These are phyloP conservation scores for Triticum timopheevii DNA, from an alignment of 176 grass and related monocot species.

Conservation along the genomic window DNA sequence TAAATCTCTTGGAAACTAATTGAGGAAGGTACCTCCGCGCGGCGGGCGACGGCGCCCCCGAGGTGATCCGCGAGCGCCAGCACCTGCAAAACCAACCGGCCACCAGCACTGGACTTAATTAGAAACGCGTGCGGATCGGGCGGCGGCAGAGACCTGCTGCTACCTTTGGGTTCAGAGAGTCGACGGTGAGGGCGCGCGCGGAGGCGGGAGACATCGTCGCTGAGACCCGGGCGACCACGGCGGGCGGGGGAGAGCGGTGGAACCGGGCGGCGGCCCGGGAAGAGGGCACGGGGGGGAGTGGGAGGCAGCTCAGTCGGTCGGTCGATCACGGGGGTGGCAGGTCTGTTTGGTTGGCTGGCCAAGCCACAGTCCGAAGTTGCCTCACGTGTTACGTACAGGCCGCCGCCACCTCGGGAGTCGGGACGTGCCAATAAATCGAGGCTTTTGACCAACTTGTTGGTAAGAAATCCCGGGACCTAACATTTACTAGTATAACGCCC, in stretches of 20 bases:
- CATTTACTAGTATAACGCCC: too few species aligned
- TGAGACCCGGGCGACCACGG: too few species aligned
- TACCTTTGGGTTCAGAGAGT: conserved; percentile 59
- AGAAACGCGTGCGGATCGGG: not conserved
- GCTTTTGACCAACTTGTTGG: too few species aligned
- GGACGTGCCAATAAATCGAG: too few species aligned
- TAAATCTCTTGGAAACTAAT: not conserved
- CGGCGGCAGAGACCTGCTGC: not conserved
- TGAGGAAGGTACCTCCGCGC: conserved; percentile 24
- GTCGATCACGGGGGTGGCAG: not conserved
- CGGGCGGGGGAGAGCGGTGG: not conserved
- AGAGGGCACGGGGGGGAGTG: not conserved
- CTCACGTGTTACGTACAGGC: not conserved
- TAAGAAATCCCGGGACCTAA: too few species aligned
- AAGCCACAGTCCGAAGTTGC: not conserved
- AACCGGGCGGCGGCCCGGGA: too few species aligned
- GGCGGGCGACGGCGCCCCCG: conserved; percentile 26
- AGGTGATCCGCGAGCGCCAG: conserved; percentile 43
- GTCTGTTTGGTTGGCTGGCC: not conserved
- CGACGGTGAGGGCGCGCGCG: conserved; percentile 30
- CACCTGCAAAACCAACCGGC: not conserved
- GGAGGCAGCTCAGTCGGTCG: too few species aligned
- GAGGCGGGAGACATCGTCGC: conserved; percentile 27
- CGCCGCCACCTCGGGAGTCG: too few species aligned
- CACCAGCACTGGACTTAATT: too few species aligned